Percentiles rank a stretch among this genome's conserved stretches.
Conservation (phyloP, 2,329 filamentous ascomycete genomes). For the Malbranchea cinnamomea region DNA sequence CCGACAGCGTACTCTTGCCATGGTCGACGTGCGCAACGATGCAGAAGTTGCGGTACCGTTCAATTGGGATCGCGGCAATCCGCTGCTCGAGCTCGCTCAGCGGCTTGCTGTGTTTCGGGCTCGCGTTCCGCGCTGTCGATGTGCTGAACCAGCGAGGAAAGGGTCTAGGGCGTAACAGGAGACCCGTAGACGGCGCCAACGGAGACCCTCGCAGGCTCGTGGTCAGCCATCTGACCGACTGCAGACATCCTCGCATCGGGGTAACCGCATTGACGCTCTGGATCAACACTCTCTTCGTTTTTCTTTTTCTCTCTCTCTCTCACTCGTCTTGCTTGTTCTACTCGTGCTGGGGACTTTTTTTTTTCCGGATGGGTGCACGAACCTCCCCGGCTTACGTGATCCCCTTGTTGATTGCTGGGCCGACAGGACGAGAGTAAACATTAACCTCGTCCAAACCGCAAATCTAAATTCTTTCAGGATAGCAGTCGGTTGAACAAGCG, state of each 20-base stretch:
- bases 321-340: too few species aligned
- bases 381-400: not conserved
- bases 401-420: conserved; percentile 20
- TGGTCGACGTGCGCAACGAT: conserved; percentile 98
- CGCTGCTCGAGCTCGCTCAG: conserved; percentile 44
- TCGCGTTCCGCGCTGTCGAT: conserved; percentile 6
- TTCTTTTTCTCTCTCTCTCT: too few species aligned
- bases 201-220: conserved; percentile 21
- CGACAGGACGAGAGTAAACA: conserved; percentile 25
- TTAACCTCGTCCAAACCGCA: conserved; percentile 10
- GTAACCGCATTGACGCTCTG: conserved; percentile 14
- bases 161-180: conserved; percentile 14
- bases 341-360: too few species aligned
- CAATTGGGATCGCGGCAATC: conserved; percentile 36
- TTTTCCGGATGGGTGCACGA: not conserved
- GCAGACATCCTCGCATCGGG: conserved; percentile 34
- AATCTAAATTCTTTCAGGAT: conserved; percentile 2
- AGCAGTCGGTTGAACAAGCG: too few species aligned
- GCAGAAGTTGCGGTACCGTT: conserved; percentile 74
- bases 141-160: conserved; percentile 18
- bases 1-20: conserved; percentile 91
- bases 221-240: conserved; percentile 32
- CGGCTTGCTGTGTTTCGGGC: conserved; percentile 14
- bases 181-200: conserved; percentile 17
- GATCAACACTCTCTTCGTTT: not conserved